Base-by-base conservation (phyloP, 495 filamentous ascomycete genomes). In the Clavariopsis aquatica region DNA sequence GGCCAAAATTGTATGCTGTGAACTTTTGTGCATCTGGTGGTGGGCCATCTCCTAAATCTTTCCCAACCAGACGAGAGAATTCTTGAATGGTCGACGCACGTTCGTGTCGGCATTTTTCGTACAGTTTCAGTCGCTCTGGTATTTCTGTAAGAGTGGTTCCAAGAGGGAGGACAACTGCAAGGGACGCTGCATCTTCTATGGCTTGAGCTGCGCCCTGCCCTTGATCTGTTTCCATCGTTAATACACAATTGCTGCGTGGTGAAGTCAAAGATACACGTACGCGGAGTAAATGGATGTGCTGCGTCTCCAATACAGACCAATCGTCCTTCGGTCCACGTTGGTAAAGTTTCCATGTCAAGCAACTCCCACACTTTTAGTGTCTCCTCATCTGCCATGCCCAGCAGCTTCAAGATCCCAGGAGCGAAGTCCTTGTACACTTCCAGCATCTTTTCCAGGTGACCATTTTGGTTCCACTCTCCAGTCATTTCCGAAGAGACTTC, bases 251-350 rank as follows among this genome's bases (percentile, higher is more conserved):
- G n/a, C n/a, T n/a, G n/a, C n/a, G n/a, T n/a, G n/a, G n/a, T n/a
- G n/a, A n/a, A n/a, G n/a, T n/a, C n/a, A n/a, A n/a, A n/a, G n/a
- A n/a, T n/a, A n/a, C n/a, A 66, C 62, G 46, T 68, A 75, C 72
- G 66, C 6, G 83, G 83, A 31, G 80, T 67, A 68, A 87, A 86
- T 5, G 84, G 85, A 74, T 89, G 85, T 27, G 82, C 84, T 0
- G 86, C 82, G 77, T 88, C 86, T 1, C 86, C 86, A 3, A 89
- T 52, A 0, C 85, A 71, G 5, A 77, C 83, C 28, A 87, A 56
- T 23, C 74, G 77, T 2, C 70, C 80, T 5, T 80, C 74, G 1
- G 78, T 72, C 81, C 82, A 89, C 0, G 76, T 79, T 0, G 79
- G 77, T n/a, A 88, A 64, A 17, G 75, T 72, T 5, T 80, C 75